Evolutionary conservation across 129 eudicot species (phyloP).

Genomic region (Saposhnikovia divaricata): DNA sequence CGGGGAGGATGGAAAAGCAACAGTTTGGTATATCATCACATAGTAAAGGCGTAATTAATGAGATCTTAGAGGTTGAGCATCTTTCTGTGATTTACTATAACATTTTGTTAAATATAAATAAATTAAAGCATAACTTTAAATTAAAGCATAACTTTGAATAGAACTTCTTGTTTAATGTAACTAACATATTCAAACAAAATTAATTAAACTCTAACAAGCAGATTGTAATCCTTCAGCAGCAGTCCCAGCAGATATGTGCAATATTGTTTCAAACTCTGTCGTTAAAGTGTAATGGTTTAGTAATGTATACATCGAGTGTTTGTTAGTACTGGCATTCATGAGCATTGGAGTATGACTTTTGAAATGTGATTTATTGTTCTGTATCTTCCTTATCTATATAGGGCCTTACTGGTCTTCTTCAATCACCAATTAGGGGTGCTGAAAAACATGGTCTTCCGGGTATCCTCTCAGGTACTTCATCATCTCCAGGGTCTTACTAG

Average conservation of each 20-base stretch:
- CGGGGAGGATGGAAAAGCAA: constrained; percentile 51
- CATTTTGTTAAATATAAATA: background rate
- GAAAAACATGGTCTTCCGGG: constrained; percentile 99
- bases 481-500: background rate
- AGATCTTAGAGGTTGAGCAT: constrained; percentile 68
- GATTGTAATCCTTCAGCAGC: background rate
- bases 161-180: background rate
- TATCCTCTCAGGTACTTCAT: constrained; percentile 62
- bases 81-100: background rate
- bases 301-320: background rate
- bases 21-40: constrained; percentile 60
- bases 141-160: background rate
- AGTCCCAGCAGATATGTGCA: background rate
- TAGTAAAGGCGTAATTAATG: constrained; percentile 92
- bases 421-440: constrained; percentile 93
- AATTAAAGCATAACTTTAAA: background rate
- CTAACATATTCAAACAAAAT: background rate
- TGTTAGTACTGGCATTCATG: background rate
- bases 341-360: background rate
- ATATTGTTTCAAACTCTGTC: background rate
- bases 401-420: constrained; percentile 99
- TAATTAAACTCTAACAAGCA: background rate
- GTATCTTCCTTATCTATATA: constrained; percentile 12
- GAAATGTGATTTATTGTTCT: background rate
- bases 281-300: background rate